Base-by-base conservation (phyloP, 176 grass and related monocot genomes). In the Cocos nucifera region DNA sequence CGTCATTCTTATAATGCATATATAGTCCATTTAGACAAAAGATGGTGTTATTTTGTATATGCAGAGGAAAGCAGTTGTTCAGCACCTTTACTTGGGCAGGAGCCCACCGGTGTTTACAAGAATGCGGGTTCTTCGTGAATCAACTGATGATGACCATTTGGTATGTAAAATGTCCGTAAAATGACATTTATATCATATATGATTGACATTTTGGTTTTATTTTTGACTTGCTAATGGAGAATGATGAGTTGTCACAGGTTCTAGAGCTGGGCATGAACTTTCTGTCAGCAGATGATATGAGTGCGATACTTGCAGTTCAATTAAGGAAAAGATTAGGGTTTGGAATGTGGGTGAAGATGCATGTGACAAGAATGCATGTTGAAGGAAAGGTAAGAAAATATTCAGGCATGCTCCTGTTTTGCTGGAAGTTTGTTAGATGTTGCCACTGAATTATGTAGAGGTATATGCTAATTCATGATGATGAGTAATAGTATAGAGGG, bases 201-300 rank as follows among this genome's bases (percentile, higher is more conserved):
- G 35, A 5, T 30, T 30, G 28, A 30, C 28, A 30, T 44, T 35
- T 35, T 35, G 32, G 6, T 32, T 2, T 0, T 9, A 32, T 32
- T 39, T 12, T 30, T 39, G 1, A 39, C 35, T 39, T 39, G 35
- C 9, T 39, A 10, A 39, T 12, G 35, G 17, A 4, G 54, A 16
- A 8, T 56, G 24, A 2, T 56, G 51, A 32, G 15, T 55, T 22
- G 16, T 39, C 71, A 51, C 73, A 97, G 93, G 93, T 97, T 78
- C 74, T 97, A 24, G 93, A 97, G 63, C 51, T 97, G 53, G 93
- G 87, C 59, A 85, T 97, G 87, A 88, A 88, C 63, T 97, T 97
- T 64, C 78, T 91, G n/a, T 86, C 93, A 1, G 87, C 81, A 73
- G 84, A 97, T 56, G 93, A 97, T 65, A 97, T 92, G 93, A 88